Evolutionary conservation across 192 early-diverging fungal species (phyloP).

Genomic region (Coemansia sp.): DNA sequence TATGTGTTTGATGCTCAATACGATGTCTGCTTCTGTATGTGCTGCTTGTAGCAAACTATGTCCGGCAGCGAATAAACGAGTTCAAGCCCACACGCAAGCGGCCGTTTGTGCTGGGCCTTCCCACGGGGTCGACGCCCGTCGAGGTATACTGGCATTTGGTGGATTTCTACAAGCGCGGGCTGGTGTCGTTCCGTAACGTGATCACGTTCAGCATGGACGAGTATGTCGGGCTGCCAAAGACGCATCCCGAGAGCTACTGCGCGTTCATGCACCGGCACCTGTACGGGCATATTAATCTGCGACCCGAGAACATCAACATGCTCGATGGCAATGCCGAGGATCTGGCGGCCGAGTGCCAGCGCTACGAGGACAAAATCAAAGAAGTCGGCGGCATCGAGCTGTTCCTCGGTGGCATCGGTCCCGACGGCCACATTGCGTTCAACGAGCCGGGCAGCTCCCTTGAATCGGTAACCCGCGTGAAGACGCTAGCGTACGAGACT

Average conservation of each 20-base stretch:
- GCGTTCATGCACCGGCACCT: slow-evolving; percentile 86
- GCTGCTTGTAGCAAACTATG: slow-evolving; percentile 63
- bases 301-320: slow-evolving; percentile 75
- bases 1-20: not conserved
- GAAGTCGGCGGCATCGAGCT: slow-evolving; percentile 81
- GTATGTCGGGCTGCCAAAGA: slow-evolving; percentile 70
- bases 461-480: slow-evolving; percentile 77
- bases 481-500: slow-evolving; percentile 87
- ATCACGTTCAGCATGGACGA: slow-evolving; percentile 90
- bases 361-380: slow-evolving; percentile 77
- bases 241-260: slow-evolving; percentile 82
- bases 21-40: not conserved
- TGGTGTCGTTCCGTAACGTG: slow-evolving; percentile 73
- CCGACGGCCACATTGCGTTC: slow-evolving; percentile 90
- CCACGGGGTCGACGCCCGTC: slow-evolving; percentile 80
- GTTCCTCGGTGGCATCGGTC: slow-evolving; percentile 83
- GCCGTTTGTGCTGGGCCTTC: slow-evolving; percentile 82
- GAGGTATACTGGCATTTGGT: slow-evolving; percentile 79
- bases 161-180: slow-evolving; percentile 65
- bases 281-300: slow-evolving; percentile 81
- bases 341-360: slow-evolving; percentile 74
- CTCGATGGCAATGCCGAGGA: slow-evolving; percentile 81
- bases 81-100: slow-evolving; percentile 69
- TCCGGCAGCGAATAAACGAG: slow-evolving; percentile 72
- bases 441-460: slow-evolving; percentile 87